Conservation (phyloP, 116 monocot genomes). For the Papilionanthe hybrid region DNA sequence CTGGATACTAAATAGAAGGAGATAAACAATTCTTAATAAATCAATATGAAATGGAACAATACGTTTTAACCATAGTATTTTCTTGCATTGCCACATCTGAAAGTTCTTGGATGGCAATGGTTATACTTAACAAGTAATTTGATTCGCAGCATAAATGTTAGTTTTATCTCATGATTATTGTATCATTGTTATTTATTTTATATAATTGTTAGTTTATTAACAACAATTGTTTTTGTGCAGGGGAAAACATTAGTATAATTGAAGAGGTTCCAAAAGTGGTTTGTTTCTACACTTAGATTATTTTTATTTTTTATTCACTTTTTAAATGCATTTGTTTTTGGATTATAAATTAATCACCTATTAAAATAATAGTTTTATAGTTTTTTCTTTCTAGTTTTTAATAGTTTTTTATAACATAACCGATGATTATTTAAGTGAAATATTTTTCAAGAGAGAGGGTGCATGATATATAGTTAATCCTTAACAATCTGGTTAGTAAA, state of each 20-base stretch:
- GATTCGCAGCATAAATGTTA: not conserved
- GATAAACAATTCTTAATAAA: not conserved
- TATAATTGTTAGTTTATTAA: constrained; percentile 1
- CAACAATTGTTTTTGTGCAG: not conserved
- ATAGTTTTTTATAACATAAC: not conserved
- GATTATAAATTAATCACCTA: not conserved
- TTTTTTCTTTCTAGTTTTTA: too few relatives aligned
- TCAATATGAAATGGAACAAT: not conserved
- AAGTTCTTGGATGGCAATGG: not conserved
- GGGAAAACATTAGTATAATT: not conserved
- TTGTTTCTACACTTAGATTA: constrained; percentile 1
- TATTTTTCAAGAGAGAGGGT: too few relatives aligned
- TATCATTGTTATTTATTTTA: not conserved
- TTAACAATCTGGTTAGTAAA: too few relatives aligned
- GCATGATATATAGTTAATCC: too few relatives aligned
- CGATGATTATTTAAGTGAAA: not conserved
- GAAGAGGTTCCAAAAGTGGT: constrained; percentile 1
- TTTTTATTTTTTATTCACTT: not conserved
- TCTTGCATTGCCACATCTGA: not conserved
- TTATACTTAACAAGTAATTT: not conserved
- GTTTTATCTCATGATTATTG: not conserved
- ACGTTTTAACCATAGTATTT: too few relatives aligned
- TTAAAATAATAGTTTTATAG: not conserved
- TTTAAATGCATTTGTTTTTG: not conserved
- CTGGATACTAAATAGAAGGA: not conserved